Conservation (phyloP, 139 green algal species). For the Haematococcus sp. region DNA sequence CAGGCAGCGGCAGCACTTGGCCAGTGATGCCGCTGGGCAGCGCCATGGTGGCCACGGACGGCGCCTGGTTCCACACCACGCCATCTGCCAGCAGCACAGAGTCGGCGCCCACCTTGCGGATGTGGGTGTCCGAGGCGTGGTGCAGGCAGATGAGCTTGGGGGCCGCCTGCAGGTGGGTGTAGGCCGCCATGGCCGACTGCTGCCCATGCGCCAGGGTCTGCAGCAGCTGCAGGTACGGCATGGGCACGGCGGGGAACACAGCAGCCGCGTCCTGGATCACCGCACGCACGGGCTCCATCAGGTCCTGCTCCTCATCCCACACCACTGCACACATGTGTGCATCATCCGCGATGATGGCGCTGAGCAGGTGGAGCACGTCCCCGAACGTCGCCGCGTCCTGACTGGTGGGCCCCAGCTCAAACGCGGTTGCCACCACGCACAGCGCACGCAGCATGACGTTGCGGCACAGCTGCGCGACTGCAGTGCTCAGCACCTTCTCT, state of each 20-base stretch:
- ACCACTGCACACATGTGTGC: conserved; percentile 16
- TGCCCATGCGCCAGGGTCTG: conserved; percentile 13
- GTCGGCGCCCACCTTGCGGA: not conserved
- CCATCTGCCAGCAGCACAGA: conserved; percentile 8
- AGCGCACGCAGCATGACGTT: conserved; percentile 24
- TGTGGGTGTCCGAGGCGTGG: conserved; percentile 10
- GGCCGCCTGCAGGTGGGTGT: conserved; percentile 45
- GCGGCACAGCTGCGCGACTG: conserved; percentile 24
- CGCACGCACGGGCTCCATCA: conserved; percentile 38
- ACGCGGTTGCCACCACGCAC: conserved; percentile 44
- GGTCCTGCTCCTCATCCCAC: conserved; percentile 33
- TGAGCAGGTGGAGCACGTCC: not conserved
- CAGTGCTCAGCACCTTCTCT: conserved; percentile 2
- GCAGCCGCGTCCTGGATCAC: conserved; percentile 39
- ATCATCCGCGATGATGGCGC: conserved; percentile 10
- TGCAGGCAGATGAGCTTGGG: conserved; percentile 41
- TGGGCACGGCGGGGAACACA: conserved; percentile 54
- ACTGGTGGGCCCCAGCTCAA: conserved; percentile 35
- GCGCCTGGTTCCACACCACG: conserved; percentile 43
- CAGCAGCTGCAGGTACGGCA: conserved; percentile 52
- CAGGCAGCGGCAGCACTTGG: conserved; percentile 26
- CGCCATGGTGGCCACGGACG: conserved; percentile 30
- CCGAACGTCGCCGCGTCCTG: conserved; percentile 25
- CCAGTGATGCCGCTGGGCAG: conserved; percentile 45
- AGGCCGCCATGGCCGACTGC: conserved; percentile 32